phyloP scores from a whole-genome alignment of 1,284 basidiomycete genomes.

The Puccinia polysora region DNA sequence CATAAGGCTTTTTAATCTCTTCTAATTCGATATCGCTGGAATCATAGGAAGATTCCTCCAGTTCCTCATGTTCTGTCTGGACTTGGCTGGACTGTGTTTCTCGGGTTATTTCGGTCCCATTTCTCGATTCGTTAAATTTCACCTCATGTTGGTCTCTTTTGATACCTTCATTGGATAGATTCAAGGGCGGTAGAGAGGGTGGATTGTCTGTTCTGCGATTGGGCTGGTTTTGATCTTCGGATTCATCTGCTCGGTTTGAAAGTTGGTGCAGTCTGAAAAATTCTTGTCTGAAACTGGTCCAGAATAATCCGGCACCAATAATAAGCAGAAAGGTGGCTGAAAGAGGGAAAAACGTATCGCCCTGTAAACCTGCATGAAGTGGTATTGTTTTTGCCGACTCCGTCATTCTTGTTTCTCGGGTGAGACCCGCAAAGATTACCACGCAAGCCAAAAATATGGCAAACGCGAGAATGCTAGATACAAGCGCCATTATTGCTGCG shows the following conservation, averaged over 20 bases:
- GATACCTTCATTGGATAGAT: slow-evolving; percentile 3
- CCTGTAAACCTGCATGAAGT: slow-evolving; percentile 20
- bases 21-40: slow-evolving; percentile 5
- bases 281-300: slow-evolving; percentile 32
- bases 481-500: slow-evolving; percentile 24
- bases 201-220: background rate
- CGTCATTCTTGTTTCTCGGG: slow-evolving; percentile 19
- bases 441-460: slow-evolving; percentile 28
- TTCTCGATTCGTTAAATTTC: slow-evolving; percentile 12
- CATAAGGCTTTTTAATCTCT: slow-evolving; percentile 9
- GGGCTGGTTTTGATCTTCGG: slow-evolving; percentile 13
- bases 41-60: background rate
- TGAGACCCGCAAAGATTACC: slow-evolving; percentile 23
- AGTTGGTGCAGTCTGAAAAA: slow-evolving; percentile 22
- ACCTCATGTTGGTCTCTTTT: background rate
- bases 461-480: slow-evolving; percentile 28
- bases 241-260: slow-evolving; percentile 9
- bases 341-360: slow-evolving; percentile 22
- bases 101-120: slow-evolving; percentile 14
- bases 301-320: slow-evolving; percentile 16
- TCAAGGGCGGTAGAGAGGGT: slow-evolving; percentile 1
- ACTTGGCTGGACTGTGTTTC: background rate
- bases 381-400: slow-evolving; percentile 36
- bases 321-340: slow-evolving; percentile 14
- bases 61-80: background rate